Conservation (phyloP, 345 rosid species). For the Heritiera fomes region DNA sequence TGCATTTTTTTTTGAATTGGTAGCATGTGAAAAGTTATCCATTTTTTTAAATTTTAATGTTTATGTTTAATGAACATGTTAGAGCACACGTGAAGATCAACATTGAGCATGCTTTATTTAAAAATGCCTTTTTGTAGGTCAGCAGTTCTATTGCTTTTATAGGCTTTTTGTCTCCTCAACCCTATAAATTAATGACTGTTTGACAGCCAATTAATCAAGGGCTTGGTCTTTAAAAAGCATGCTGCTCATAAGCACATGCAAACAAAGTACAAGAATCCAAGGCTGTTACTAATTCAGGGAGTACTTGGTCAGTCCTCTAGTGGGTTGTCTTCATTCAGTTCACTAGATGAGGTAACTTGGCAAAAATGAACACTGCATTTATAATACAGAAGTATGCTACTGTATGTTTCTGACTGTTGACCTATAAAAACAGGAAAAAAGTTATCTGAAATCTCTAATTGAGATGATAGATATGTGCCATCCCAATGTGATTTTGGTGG, state of each 20-base stretch:
- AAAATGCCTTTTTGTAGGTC: background rate
- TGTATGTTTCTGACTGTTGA: conserved; percentile 27
- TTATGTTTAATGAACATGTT: background rate
- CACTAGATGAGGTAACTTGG: conserved; percentile 69
- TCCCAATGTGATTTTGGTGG: conserved; percentile 87
- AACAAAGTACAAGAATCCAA: conserved; percentile 71
- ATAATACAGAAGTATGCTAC: background rate
- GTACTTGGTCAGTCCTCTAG: conserved; percentile 72
- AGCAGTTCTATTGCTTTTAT: background rate
- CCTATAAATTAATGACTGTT: conserved; percentile 10
- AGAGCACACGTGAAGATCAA: background rate
- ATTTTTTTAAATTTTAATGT: conserved; percentile 1
- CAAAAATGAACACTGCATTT: conserved; percentile 2
- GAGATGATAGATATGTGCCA: conserved; percentile 61
- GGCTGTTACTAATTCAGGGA: conserved; percentile 69
- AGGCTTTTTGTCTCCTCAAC: background rate
- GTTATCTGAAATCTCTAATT: conserved; percentile 52
- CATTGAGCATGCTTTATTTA: background rate
- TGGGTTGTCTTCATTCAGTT: conserved; percentile 69
- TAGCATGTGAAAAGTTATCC: background rate
- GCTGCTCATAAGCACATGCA: conserved; percentile 99
- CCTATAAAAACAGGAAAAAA: conserved; percentile 56
- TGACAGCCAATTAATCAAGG: conserved; percentile 80
- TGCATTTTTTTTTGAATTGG: background rate
- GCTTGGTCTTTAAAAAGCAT: conserved; percentile 89